These are phyloP conservation scores for Calonectria hongkongensis DNA, from an alignment of 2,329 filamentous ascomycete species.

Conservation along the genomic window DNA sequence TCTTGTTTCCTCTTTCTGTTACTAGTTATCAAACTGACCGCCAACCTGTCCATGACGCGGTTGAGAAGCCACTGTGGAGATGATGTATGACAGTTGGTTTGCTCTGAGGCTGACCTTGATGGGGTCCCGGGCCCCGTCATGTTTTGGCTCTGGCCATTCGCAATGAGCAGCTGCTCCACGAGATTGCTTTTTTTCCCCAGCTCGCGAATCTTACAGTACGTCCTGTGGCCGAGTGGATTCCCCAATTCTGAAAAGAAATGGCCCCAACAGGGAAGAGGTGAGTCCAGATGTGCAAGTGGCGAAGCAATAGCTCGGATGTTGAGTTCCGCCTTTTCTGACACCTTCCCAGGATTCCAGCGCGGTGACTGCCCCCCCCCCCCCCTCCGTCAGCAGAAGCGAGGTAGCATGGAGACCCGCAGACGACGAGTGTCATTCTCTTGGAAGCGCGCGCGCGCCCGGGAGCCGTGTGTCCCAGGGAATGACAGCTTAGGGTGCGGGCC, in stretches of 20 bases:
- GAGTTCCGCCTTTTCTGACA: constrained; percentile 14
- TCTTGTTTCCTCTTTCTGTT: background rate
- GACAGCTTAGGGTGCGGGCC: constrained; percentile 20
- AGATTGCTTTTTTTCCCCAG: constrained; percentile 12
- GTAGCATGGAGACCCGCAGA: background rate
- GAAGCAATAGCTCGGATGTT: background rate
- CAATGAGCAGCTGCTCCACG: background rate
- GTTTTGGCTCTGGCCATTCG: constrained; percentile 4
- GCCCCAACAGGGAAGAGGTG: background rate
- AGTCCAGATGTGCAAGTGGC: background rate
- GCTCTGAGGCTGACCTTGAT: background rate
- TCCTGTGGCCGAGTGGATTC: background rate
- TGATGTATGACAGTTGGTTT: background rate
- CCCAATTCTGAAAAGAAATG: background rate
- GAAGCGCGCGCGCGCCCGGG: background rate
- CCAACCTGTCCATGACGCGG: background rate
- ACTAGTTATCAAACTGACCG: background rate
- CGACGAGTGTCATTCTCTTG: background rate
- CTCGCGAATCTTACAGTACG: constrained; percentile 16
- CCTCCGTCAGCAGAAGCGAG: background rate
- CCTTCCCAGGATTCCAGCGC: background rate
- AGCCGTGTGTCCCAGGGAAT: background rate
- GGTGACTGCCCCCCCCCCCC: background rate
- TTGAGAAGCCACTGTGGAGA: constrained; percentile 15
- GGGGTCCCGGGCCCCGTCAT: background rate